A percentile compares a stretch with the other conserved stretches of the same genome.
Evolutionary conservation across 441 rosid genomes (phyloP).

Genomic region (Sinapis alba): DNA sequence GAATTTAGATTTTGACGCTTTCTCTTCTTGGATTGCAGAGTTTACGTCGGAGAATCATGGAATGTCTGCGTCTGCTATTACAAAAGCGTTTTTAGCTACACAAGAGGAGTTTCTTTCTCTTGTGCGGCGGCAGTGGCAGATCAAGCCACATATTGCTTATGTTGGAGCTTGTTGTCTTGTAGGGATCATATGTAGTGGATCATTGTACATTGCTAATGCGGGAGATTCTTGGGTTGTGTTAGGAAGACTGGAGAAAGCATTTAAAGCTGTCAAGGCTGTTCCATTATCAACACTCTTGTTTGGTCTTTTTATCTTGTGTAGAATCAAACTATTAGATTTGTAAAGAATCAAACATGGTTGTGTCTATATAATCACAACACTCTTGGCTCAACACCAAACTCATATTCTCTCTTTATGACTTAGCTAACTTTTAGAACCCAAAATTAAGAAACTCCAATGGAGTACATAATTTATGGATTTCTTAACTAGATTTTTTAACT

Average conservation of each 20-base stretch:
- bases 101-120: constrained; percentile 40
- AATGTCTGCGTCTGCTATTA: constrained; percentile 36
- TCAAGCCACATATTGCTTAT: constrained; percentile 41
- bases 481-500: no score
- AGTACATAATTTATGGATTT: no score
- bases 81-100: constrained; percentile 39
- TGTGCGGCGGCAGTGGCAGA: constrained; percentile 40
- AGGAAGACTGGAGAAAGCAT: constrained; percentile 38
- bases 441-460: no score
- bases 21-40: constrained; percentile 15
- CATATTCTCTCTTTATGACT: no score
- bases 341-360: not conserved
- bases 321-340: not conserved
- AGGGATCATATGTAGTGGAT: constrained; percentile 44
- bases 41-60: constrained; percentile 39
- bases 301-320: no score
- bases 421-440: no score
- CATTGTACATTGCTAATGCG: constrained; percentile 38
- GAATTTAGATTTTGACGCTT: no score
- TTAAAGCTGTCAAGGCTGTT: constrained; percentile 36
- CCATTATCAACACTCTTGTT: no score
- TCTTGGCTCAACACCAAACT: no score
- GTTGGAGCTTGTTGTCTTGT: constrained; percentile 44
- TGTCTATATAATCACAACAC: not conserved
- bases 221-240: no score